These are phyloP conservation scores for Wickerhamiella sergipiensis DNA, from an alignment of 805 yeast species.

Conservation along the genomic window DNA sequence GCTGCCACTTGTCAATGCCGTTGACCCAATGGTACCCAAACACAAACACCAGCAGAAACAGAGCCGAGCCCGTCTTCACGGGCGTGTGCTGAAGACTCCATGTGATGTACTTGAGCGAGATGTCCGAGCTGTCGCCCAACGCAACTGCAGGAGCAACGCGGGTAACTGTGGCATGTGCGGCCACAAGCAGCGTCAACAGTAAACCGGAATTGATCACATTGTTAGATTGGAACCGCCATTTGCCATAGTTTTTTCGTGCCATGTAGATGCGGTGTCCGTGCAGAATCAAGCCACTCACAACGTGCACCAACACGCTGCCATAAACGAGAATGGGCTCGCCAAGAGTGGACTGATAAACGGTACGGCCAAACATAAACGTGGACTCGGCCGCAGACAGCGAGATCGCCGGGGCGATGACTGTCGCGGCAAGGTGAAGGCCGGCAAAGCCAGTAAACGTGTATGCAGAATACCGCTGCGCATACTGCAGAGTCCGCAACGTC, in stretches of 20 bases:
- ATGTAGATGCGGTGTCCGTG: constrained; percentile 27
- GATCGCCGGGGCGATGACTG: constrained; percentile 37
- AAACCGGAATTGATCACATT: constrained; percentile 41
- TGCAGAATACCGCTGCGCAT: constrained; percentile 46
- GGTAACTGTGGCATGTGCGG: constrained; percentile 35
- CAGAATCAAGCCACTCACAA: constrained; percentile 37
- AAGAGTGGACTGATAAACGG: constrained; percentile 41
- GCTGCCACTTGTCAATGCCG: constrained; percentile 8
- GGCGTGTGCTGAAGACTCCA: constrained; percentile 4
- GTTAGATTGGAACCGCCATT: constrained; percentile 24
- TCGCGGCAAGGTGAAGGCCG: constrained; percentile 43
- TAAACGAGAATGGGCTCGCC: constrained; percentile 37
- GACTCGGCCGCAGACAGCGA: constrained; percentile 36
- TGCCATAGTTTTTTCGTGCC: constrained; percentile 18
- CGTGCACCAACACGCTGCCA: constrained; percentile 36
- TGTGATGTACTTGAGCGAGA: constrained; percentile 40
- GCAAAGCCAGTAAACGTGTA: constrained; percentile 43
- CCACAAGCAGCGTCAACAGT: constrained; percentile 31
- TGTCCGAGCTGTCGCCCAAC: constrained; percentile 51
- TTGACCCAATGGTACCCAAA: constrained; percentile 8
- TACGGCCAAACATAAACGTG: constrained; percentile 44
- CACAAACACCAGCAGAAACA: constrained; percentile 2
- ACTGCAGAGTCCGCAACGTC: constrained; percentile 2
- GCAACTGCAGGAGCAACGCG: constrained; percentile 38
- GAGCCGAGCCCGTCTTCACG: background rate